phyloP scores from a whole-genome alignment of 352 stramenopile genomes.

The Aphanomyces cochlioides region DNA sequence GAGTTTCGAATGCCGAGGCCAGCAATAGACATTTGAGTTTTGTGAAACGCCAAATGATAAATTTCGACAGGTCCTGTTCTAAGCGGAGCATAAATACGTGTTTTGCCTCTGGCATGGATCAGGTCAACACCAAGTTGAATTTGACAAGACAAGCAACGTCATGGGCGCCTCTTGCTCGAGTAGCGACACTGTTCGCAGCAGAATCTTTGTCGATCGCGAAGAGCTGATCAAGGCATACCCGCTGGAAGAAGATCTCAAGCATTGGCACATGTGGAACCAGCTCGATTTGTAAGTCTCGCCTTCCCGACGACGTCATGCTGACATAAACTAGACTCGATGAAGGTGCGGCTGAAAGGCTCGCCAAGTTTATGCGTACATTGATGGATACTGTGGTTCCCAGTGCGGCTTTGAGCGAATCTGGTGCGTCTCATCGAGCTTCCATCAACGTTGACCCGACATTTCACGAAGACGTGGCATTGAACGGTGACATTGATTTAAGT shows the following conservation, averaged over 20 bases:
- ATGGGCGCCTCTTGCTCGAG: neutral
- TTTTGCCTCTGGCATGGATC: too few species aligned
- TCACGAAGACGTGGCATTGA: neutral
- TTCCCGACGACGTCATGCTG: neutral
- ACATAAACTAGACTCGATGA: constrained; percentile 16
- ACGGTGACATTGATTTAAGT: constrained; percentile 1
- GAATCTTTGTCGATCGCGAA: constrained; percentile 20
- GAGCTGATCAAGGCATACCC: neutral
- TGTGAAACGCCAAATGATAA: too few species aligned
- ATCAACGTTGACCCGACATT: neutral
- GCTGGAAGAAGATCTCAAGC: constrained; percentile 19
- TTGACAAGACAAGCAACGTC: too few species aligned
- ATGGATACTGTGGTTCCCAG: constrained; percentile 11
- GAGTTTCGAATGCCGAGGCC: too few species aligned
- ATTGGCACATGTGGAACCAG: constrained; percentile 30
- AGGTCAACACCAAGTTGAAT: too few species aligned
- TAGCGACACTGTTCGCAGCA: neutral
- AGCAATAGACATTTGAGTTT: too few species aligned
- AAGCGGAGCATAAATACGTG: too few species aligned
- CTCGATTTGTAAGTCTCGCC: constrained; percentile 19
- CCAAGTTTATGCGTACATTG: constrained; percentile 23
- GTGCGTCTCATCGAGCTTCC: neutral
- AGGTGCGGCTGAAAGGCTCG: neutral
- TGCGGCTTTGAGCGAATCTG: neutral
- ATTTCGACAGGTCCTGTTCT: too few species aligned